These are phyloP conservation scores for Colletotrichum sp. DNA, from an alignment of 2,329 filamentous ascomycete genomes.

Conservation along the genomic window DNA sequence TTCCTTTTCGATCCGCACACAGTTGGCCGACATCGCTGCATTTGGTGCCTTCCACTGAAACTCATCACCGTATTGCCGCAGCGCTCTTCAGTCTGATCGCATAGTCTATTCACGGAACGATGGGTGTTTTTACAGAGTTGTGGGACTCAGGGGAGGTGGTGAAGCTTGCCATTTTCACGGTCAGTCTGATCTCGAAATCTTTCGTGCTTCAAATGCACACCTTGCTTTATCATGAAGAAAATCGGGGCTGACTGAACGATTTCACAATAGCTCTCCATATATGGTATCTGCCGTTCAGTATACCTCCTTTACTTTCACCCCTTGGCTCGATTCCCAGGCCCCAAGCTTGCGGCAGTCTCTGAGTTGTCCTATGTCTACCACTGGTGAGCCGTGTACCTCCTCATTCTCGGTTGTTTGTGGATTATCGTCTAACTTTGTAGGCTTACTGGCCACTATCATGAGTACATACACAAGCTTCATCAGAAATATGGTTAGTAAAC, in stretches of 20 bases:
- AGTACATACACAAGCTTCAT: neutral
- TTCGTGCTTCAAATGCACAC: neutral
- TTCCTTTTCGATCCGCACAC: neutral
- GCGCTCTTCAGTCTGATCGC: neutral
- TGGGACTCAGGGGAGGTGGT: neutral
- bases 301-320: neutral
- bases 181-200: neutral
- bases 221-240: neutral
- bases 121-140: neutral
- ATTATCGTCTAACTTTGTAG: neutral
- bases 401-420: neutral
- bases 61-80: neutral
- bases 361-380: neutral
- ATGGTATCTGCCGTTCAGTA: neutral
- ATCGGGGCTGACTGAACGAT: neutral
- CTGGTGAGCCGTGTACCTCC: neutral
- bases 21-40: neutral
- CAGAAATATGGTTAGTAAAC: neutral
- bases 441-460: neutral
- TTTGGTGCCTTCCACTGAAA: neutral
- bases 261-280: neutral
- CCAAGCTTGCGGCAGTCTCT: neutral
- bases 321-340: neutral
- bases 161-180: neutral
- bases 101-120: neutral